A percentile compares a stretch with the other conserved stretches of the same genome.
Evolutionary conservation across 441 rosid species (phyloP).

Genomic region (Corymbia calophylla): DNA sequence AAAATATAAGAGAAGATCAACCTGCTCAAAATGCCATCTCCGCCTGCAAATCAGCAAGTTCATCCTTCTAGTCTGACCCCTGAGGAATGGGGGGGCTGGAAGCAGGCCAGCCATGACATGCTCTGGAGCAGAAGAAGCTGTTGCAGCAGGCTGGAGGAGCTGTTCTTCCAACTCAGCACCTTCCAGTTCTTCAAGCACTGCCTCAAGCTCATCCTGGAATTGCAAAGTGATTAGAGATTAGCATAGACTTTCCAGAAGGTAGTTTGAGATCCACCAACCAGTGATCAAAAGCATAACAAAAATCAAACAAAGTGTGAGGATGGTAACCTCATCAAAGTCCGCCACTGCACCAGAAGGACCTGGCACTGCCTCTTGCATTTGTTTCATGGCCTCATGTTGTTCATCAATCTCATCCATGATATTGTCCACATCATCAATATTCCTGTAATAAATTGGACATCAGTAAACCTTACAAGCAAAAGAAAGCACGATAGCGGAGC

Average conservation of each 20-base stretch:
- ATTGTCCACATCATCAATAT: constrained; percentile 88
- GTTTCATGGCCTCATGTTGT: constrained; percentile 93
- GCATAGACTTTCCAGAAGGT: not conserved
- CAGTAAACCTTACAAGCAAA: not conserved
- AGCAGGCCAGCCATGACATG: no score
- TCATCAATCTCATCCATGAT: constrained; percentile 93
- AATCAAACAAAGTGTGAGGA: not conserved
- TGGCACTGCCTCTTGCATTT: constrained; percentile 89
- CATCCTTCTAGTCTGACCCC: constrained; percentile 8
- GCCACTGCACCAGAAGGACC: constrained; percentile 71
- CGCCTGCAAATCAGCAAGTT: no score
- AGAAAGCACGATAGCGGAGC: not conserved
- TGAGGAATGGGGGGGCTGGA: not conserved
- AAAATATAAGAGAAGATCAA: no score
- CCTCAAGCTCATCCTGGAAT: constrained; percentile 85
- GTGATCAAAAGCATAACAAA: not conserved
- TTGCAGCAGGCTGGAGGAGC: constrained; percentile 28
- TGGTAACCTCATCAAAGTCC: constrained; percentile 79
- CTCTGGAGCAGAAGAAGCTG: no score
- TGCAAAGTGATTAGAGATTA: not conserved
- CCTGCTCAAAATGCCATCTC: no score
- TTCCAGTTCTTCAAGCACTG: constrained; percentile 88
- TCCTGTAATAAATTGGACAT: constrained; percentile 26
- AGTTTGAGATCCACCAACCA: not conserved
- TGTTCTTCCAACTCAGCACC: constrained; percentile 86